Conservation (phyloP, 2,329 filamentous ascomycete species). For the Colletotrichum cereale region DNA sequence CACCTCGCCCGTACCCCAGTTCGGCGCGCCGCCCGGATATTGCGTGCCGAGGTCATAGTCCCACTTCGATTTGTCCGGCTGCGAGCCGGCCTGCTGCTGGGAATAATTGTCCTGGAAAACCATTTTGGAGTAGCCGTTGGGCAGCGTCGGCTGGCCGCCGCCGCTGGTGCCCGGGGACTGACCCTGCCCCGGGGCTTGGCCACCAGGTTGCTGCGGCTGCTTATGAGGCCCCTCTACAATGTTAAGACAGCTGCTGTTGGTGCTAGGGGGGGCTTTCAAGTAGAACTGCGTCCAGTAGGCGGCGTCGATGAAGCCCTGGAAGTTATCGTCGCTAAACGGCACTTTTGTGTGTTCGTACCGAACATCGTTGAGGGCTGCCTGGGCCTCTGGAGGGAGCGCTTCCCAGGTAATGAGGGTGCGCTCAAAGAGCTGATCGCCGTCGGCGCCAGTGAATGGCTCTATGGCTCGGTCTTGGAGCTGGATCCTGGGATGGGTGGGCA, state of each 20-base stretch:
- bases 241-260: no score
- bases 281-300: neutral
- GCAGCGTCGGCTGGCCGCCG: slow-evolving; percentile 23
- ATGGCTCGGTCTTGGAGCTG: slow-evolving; percentile 14
- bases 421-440: slow-evolving; percentile 5
- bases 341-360: slow-evolving; percentile 18
- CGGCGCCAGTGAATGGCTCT: neutral
- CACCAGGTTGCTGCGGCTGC: no score
- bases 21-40: slow-evolving; percentile 59
- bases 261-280: no score
- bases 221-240: no score
- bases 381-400: neutral
- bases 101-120: slow-evolving; percentile 49
- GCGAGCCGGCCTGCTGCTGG: slow-evolving; percentile 45
- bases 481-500: neutral
- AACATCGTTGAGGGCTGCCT: neutral
- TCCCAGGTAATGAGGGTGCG: slow-evolving; percentile 14
- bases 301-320: slow-evolving; percentile 10
- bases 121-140: slow-evolving; percentile 41
- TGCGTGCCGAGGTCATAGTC: slow-evolving; percentile 57
- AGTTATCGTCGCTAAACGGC: slow-evolving; percentile 11
- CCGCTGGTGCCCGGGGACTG: neutral
- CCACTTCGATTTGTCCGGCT: slow-evolving; percentile 57
- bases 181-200: no score
- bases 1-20: slow-evolving; percentile 65